Base-by-base conservation (phyloP, 2,329 filamentous ascomycete species). In the Phoma herbarum region DNA sequence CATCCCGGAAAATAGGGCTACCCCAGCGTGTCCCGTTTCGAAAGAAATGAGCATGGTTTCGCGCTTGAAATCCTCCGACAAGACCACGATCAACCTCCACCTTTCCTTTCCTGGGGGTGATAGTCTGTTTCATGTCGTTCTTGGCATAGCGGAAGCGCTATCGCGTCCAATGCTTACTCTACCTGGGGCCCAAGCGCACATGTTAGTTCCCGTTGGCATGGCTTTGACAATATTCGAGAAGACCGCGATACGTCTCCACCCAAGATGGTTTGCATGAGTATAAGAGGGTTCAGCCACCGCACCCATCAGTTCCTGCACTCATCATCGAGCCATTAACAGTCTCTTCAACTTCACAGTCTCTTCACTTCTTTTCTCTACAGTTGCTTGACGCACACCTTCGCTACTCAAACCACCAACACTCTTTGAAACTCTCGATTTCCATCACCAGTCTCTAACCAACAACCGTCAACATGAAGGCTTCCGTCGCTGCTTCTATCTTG, bases 371-470 rank as follows among this genome's bases (percentile, higher is more conserved):
- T 60, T 57, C 42, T 50, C 26, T 53, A 45, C 44, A 49, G 51
- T 60, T 68, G 63, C 66, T 67, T 61, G 65, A 67, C 61, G 66
- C 65, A 66, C 41, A 49, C 60, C 49, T 65, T 67, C 66, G 65
- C 59, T 66, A 59, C 52, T 44, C 54, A 58, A 63, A 57, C 49
- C 31, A 45, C 28, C 45, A 35, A 45, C 52, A 51, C 16, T 47
- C 54, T 52, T 66, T 75, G 48, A 55, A 51, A 52, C 42, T 57
- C 50, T 54, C 43, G 52, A 54, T 47, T 42, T 45, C 43, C 54
- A 57, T 28, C 28, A 43, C 49, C 33, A 31, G 29, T 23, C 48
- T 44, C 29, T 39, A 57, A 35, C 47, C 50, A 41, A 49, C 52
- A 20, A 57, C 42, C 33, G 51, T 61, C 64, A 69, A 60, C 55